Base-by-base conservation (phyloP, 192 early-diverging fungal genomes). In the Coemansia sp. region DNA sequence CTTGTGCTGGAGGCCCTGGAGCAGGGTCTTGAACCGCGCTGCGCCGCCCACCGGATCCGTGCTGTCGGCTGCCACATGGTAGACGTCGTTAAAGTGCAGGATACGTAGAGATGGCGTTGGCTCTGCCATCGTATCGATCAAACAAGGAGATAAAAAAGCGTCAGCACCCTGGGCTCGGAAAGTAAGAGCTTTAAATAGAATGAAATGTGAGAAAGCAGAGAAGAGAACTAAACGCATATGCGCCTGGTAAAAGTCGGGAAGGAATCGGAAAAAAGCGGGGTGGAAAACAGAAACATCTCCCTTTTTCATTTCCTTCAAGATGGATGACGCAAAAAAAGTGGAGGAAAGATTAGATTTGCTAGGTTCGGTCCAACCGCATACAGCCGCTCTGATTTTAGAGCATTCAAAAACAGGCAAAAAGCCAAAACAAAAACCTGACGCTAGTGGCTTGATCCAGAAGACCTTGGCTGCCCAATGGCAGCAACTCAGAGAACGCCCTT, bases 401-500 rank as follows among this genome's bases (percentile, higher is more conserved):
- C 32, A 32, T 32, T 2, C 32, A 63, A 21, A 49, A 68, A 66
- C 43, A 52, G 60, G 21, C 41, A 68, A 40, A 46, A 26, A 68
- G 26, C 63, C 26, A n/a, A 21, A 54, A 39, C 32, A 32, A 32
- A 32, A 32, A 32, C 1, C 26, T 4, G 32, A 32, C 32, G 4
- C 32, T 32, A 32, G 32, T 32, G 32, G 2, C 32, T 32, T 32
- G 4, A 32, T 32, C 3, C 32, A 32, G 32, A 32, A 9, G 36
- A 32, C 32, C 3, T 1, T 4, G 32, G 3, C 26, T 26, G 26
- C 26, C 1, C 26, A 26, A 26, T 26, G 26, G 26, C 26, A 0
- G 46, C 11, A 47, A 22, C 16, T 43, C 89, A 91, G 51, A 93
- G 85, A 18, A 90, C 88, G 22, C 98, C 98, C 84, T 99, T 99